These are phyloP conservation scores for Pichia exigua DNA, from an alignment of 805 yeast species.

Conservation along the genomic window DNA sequence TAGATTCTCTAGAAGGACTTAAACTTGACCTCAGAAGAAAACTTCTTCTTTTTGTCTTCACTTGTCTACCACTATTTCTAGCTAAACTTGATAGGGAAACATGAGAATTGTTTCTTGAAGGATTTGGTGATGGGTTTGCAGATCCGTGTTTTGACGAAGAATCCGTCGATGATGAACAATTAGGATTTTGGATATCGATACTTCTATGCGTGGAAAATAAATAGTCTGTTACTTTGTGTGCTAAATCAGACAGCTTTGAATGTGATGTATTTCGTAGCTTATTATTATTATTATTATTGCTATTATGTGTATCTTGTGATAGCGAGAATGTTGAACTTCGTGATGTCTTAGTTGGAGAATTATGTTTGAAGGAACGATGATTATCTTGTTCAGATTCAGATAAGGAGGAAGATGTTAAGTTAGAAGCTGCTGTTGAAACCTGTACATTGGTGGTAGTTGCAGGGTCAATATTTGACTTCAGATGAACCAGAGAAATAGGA, in stretches of 20 bases:
- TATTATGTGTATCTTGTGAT: background rate
- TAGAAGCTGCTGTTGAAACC: background rate
- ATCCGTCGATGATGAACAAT: slow-evolving; percentile 6
- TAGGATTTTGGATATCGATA: slow-evolving; percentile 11
- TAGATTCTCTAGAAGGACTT: slow-evolving; percentile 8
- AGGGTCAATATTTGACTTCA: background rate
- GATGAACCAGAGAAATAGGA: slow-evolving; percentile 2
- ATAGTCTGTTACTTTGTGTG: slow-evolving; percentile 24
- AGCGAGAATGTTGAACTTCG: slow-evolving; percentile 4
- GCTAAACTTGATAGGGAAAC: slow-evolving; percentile 20
- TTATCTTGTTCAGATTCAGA: background rate
- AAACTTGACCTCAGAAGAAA: slow-evolving; percentile 4
- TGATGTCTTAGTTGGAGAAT: slow-evolving; percentile 1
- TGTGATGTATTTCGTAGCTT: slow-evolving; percentile 14
- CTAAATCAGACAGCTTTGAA: slow-evolving; percentile 21
- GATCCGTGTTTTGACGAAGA: background rate
- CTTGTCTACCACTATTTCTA: slow-evolving; percentile 9
- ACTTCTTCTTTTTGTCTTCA: slow-evolving; percentile 4
- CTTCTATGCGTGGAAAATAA: slow-evolving; percentile 15
- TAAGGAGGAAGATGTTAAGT: background rate
- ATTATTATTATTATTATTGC: background rate
- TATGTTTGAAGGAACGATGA: background rate
- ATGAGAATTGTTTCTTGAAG: slow-evolving; percentile 20
- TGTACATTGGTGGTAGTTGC: slow-evolving; percentile 5
- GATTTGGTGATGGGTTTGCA: slow-evolving; percentile 13